phyloP scores from a whole-genome alignment of 352 stramenopile genomes.

The Thraustotheca clavata region DNA sequence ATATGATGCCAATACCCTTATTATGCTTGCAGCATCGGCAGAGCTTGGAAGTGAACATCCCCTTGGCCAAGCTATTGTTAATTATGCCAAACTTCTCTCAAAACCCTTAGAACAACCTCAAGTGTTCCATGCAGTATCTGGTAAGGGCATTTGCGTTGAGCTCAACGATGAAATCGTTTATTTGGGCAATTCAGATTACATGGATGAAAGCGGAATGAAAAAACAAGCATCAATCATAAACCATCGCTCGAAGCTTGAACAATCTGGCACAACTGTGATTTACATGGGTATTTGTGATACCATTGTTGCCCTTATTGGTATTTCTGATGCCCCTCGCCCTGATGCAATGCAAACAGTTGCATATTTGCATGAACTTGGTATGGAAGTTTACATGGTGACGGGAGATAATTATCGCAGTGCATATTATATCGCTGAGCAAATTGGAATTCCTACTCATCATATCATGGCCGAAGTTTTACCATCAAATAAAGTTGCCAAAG shows the following conservation, averaged over 20 bases:
- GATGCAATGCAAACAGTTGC: conserved; percentile 87
- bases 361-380: conserved; percentile 86
- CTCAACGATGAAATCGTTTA: conserved; percentile 7
- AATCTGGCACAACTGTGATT: conserved; percentile 76
- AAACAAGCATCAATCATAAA: not conserved
- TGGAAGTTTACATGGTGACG: conserved; percentile 99
- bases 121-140: conserved; percentile 81
- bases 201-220: not conserved
- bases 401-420: conserved; percentile 95
- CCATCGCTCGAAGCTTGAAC: conserved; percentile 20
- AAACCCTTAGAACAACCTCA: conserved; percentile 57
- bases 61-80: conserved; percentile 89
- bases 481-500: conserved; percentile 89
- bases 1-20: conserved; percentile 18
- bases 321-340: conserved; percentile 82
- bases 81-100: conserved; percentile 83
- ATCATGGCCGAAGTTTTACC: conserved; percentile 95
- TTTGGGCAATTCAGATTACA: conserved; percentile 23
- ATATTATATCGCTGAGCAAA: conserved; percentile 89
- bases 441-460: conserved; percentile 85
- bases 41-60: conserved; percentile 94
- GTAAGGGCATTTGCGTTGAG: conserved; percentile 66
- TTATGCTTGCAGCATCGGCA: conserved; percentile 58
- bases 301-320: conserved; percentile 68
- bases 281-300: conserved; percentile 87